Conservation (phyloP, 371 early-diverging fungal genomes). For the Mucor indicus region DNA sequence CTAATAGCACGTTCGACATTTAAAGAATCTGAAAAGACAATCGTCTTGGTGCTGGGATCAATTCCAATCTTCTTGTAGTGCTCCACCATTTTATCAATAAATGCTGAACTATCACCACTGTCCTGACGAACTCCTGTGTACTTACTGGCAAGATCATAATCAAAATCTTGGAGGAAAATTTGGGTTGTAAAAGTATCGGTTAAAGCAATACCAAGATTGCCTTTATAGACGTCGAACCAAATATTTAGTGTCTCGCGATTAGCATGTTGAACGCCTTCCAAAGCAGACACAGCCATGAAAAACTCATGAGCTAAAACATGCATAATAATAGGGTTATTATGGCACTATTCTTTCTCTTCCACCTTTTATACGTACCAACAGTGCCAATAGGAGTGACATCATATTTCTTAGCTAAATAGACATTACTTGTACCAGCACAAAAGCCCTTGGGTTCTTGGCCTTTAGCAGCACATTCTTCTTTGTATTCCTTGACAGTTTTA, state of each 20-base stretch:
- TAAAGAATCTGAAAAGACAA: slow-evolving; percentile 74
- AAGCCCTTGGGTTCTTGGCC: slow-evolving; percentile 30
- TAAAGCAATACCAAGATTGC: slow-evolving; percentile 62
- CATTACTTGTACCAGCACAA: slow-evolving; percentile 70
- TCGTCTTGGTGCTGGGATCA: slow-evolving; percentile 58
- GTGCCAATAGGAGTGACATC: slow-evolving; percentile 66
- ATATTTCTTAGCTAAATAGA: slow-evolving; percentile 68
- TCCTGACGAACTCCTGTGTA: slow-evolving; percentile 74
- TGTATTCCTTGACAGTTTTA: slow-evolving; percentile 19
- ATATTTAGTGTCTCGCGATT: slow-evolving; percentile 58
- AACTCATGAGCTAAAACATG: slow-evolving; percentile 64
- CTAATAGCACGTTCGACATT: slow-evolving; percentile 50
- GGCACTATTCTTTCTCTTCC: not conserved
- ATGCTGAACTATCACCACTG: slow-evolving; percentile 64
- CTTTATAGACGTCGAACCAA: slow-evolving; percentile 63
- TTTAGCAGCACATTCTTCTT: slow-evolving; percentile 9
- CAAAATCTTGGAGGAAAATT: slow-evolving; percentile 64
- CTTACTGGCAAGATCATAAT: slow-evolving; percentile 44
- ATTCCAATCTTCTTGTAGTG: slow-evolving; percentile 60
- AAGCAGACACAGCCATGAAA: slow-evolving; percentile 75
- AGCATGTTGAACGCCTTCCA: slow-evolving; percentile 60
- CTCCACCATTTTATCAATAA: slow-evolving; percentile 48
- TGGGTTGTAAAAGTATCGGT: slow-evolving; percentile 75
- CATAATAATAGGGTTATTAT: not conserved
- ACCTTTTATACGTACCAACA: slow-evolving; percentile 41